Evolutionary conservation across 169 alveolate genomes (phyloP), one percentile per base, ranked within the genome.

Genomic region (Plasmodium malariae): DNA sequence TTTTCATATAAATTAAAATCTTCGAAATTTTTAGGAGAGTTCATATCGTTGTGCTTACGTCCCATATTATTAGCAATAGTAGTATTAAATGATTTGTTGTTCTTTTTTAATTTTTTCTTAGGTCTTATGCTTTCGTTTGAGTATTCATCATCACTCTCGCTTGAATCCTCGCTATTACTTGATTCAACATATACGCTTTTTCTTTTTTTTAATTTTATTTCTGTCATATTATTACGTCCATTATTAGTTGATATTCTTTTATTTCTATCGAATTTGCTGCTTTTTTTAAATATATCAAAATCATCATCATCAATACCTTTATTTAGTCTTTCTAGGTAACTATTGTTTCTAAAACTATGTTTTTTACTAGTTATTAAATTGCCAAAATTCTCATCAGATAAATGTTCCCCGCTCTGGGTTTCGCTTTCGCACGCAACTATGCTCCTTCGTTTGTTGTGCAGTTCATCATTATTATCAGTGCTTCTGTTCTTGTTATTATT

Each of bases 1-100:
- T 83, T 83, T 51, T 83, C 91, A 71, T 83, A 83, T 70, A 83
- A 67, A 67, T 83, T 83, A 83, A 83, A 83, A 70, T 83, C 91
- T 24, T 65, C 91, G 24, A 83, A 83, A 67, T 83, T 54, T 83
- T 83, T 83, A 67, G 28, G 65, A 11, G 54, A n/a, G 34, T 55
- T 62, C 14, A n/a, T 36, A 36, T 55, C 48, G 21, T 43, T 34
- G 12, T 62, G 21, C 21, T 63, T 76, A 11, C 5, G 26, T 26
- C 45, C 63, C 19, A 9, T 48, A 34, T 30, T 63, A 19, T 7
- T 11, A 9, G 12, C 36, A 19, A 19, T 60, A 6, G 9, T 11
- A 9, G 12, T 59, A 19, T 28, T 60, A 30, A 12, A 36, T n/a
- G 3, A 37, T 17, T 9, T 62, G 17, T 65, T 37, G 30, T 67